These are phyloP conservation scores for Pleurotus ostreatus DNA, from an alignment of 768 basidiomycete genomes.

Conservation along the genomic window DNA sequence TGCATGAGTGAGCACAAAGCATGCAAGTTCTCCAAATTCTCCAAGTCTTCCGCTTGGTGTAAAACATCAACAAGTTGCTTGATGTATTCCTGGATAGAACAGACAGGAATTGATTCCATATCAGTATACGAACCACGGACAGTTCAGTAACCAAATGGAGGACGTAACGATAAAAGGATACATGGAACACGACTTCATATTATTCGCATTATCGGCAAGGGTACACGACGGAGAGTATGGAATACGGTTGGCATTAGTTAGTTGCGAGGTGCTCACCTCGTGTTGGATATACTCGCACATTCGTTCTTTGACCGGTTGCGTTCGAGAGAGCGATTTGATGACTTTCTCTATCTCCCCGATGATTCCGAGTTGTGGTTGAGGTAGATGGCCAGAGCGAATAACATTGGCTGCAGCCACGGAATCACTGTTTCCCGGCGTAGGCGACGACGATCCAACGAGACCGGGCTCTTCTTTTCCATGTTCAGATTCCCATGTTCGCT, in stretches of 20 bases:
- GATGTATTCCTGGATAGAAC: constrained; percentile 70
- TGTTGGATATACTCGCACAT: constrained; percentile 87
- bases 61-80: constrained; percentile 82
- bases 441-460: constrained; percentile 51
- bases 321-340: constrained; percentile 71
- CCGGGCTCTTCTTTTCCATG: constrained; percentile 39
- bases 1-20: constrained; percentile 90
- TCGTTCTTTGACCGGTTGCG: constrained; percentile 71
- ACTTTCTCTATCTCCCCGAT: constrained; percentile 77
- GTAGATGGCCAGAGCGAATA: constrained; percentile 69
- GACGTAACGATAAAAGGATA: not conserved
- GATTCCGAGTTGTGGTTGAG: constrained; percentile 70
- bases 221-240: constrained; percentile 1
- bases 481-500: constrained; percentile 9
- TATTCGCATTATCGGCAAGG: constrained; percentile 2
- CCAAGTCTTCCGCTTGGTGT: constrained; percentile 87
- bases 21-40: constrained; percentile 87
- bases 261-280: constrained; percentile 51
- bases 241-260: constrained; percentile 4
- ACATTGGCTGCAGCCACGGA: constrained; percentile 59
- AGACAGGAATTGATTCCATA: constrained; percentile 24
- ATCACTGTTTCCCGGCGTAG: constrained; percentile 45
- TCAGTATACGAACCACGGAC: constrained; percentile 12
- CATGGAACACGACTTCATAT: constrained; percentile 6
- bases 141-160: constrained; percentile 1